phyloP scores from a whole-genome alignment of 495 filamentous ascomycete species.

The Echria macrotheca region DNA sequence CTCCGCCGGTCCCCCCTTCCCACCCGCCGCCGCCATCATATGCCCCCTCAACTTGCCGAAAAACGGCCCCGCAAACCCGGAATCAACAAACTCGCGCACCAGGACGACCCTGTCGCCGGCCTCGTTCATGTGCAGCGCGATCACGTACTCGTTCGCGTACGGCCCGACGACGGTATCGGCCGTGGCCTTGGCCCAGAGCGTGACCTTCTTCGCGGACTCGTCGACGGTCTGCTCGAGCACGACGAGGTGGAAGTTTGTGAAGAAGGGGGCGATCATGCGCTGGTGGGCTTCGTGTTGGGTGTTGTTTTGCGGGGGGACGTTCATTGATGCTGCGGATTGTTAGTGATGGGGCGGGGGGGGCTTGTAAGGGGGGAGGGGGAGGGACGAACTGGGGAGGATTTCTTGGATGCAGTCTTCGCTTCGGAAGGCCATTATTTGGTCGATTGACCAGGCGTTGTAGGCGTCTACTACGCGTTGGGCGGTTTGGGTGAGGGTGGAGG shows the following conservation, averaged over 20 bases:
- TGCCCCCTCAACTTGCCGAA: neutral
- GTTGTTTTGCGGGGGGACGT: no score
- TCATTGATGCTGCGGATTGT: no score
- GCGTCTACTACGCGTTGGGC: no score
- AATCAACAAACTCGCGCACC: neutral
- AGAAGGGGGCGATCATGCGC: neutral
- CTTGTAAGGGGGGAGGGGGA: no score
- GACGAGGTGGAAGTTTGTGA: neutral
- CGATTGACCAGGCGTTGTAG: no score
- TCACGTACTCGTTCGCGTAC: neutral
- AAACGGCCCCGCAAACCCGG: neutral
- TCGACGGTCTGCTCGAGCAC: neutral
- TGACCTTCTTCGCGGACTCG: neutral
- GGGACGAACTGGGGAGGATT: no score
- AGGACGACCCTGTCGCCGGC: neutral
- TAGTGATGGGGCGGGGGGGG: no score
- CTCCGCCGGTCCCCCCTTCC: no score
- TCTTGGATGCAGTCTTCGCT: no score
- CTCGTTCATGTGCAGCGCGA: neutral
- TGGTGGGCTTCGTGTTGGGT: neutral
- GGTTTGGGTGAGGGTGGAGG: no score
- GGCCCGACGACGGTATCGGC: neutral
- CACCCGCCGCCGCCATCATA: no score
- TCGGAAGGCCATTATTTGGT: no score
- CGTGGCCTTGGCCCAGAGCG: neutral